Evolutionary conservation across 2,329 filamentous ascomycete species (phyloP), one percentile per base, ranked within the genome.

Genomic region (Neoscytalidium dimidiatum): DNA sequence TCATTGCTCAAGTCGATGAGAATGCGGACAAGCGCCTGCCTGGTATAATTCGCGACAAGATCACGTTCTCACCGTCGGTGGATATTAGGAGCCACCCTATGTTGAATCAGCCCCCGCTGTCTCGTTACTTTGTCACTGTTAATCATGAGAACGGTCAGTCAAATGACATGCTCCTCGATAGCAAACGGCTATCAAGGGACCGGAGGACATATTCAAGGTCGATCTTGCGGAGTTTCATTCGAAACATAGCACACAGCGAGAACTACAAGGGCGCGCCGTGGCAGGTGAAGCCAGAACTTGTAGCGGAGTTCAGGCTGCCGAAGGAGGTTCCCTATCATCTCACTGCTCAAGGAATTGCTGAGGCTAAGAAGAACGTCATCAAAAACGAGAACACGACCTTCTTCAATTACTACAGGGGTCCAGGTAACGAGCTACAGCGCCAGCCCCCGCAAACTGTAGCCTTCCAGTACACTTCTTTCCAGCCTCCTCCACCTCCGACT

Each of bases 261-360:
- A 87, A 92, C 3, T 98, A 94, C 92, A 94, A 89, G 67, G 94
- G 94, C n/a, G 95, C 95, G 0, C 94, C 95, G 0, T 99, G 95
- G 95, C 82, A 96, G 64, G 94, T 98, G 19, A 97, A 96, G 79
- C 86, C 90, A 38, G 89, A 92, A 62, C 88, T 96, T 66, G 95
- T 95, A 0, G 87, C 88, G 51, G 85, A 89, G 68, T 97, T 95
- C 77, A 89, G 92, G 67, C 95, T 99, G 68, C 90, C 92, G 67
- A 93, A 88, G n/a, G 88, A 92, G 62, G 88, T 98, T 13, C 95
- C 95, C 6, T 73, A 75, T 35, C 68, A 73, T 46, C 74, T 77
- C 60, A 77, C 74, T 2, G 69, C 73, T 23, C 75, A 77, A 35
- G 74, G 74, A 11, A 65, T 77, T 14, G 68, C 75, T 52, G 75